These are phyloP conservation scores for Protea cynaroides DNA, from an alignment of 164 flowering plant genomes.

Conservation along the genomic window DNA sequence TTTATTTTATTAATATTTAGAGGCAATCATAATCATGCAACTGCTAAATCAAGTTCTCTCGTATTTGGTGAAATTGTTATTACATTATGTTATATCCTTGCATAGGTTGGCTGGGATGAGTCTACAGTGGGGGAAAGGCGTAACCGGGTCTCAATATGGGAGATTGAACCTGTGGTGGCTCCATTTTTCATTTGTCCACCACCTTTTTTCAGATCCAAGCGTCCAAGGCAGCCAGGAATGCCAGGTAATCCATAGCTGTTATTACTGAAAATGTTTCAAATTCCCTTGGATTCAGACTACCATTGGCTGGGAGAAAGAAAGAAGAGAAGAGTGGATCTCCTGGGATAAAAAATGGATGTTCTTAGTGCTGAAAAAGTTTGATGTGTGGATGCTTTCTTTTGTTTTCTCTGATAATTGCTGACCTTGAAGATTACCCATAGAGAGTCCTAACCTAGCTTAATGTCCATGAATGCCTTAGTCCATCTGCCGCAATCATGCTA, in stretches of 20 bases:
- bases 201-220: conserved; percentile 84
- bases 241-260: conserved; percentile 42
- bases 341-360: too few relatives aligned
- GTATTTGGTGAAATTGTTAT: background rate
- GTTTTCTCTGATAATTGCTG: too few relatives aligned
- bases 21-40: background rate
- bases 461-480: background rate
- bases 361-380: too few relatives aligned
- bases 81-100: background rate
- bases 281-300: too few relatives aligned
- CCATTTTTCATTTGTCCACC: conserved; percentile 96
- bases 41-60: background rate
- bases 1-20: background rate
- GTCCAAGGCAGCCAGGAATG: conserved; percentile 91
- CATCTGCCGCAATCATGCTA: background rate
- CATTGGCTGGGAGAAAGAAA: too few relatives aligned
- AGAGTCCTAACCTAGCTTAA: too few relatives aligned
- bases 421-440: too few relatives aligned
- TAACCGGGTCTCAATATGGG: conserved; percentile 93
- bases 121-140: conserved; percentile 91
- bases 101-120: conserved; percentile 98
- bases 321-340: too few relatives aligned
- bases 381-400: too few relatives aligned
- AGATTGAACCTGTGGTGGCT: conserved; percentile 95
- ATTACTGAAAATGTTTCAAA: too few relatives aligned